phyloP scores from a whole-genome alignment of 1,284 basidiomycete genomes.

The Sporisorium reilianum region DNA sequence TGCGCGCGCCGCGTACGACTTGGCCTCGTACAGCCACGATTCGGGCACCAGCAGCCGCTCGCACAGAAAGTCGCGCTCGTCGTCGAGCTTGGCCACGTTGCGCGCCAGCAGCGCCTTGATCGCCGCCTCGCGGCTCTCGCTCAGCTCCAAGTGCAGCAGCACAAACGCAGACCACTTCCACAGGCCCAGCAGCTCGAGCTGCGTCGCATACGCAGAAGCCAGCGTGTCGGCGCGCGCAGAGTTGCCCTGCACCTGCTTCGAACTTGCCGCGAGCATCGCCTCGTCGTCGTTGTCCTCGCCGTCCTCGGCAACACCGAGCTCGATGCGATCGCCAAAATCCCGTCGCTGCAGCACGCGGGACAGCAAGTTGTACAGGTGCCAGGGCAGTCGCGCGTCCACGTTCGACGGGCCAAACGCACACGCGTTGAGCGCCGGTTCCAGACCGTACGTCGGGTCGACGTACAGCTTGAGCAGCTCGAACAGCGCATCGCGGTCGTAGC shows the following conservation, averaged over 20 bases:
- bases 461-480: conserved; percentile 85
- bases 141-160: conserved; percentile 85
- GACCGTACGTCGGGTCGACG: conserved; percentile 73
- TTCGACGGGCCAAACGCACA: conserved; percentile 82
- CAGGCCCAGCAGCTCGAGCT: conserved; percentile 84
- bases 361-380: conserved; percentile 92
- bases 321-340: conserved; percentile 83
- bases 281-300: conserved; percentile 70
- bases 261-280: conserved; percentile 47
- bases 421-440: conserved; percentile 74
- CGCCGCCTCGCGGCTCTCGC: conserved; percentile 77
- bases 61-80: conserved; percentile 80
- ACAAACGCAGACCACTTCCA: conserved; percentile 90
- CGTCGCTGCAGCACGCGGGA: conserved; percentile 83
- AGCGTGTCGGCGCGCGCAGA: conserved; percentile 82
- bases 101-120: conserved; percentile 84
- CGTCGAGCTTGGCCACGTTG: conserved; percentile 77
- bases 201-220: conserved; percentile 85
- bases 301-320: conserved; percentile 66
- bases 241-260: conserved; percentile 40
- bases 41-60: conserved; percentile 83
- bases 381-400: conserved; percentile 84
- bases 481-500: conserved; percentile 76
- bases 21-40: conserved; percentile 88
- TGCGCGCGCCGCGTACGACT: conserved; percentile 76